Conservation (phyloP, 352 stramenopile species). For the Thalassiosira sp. region DNA sequence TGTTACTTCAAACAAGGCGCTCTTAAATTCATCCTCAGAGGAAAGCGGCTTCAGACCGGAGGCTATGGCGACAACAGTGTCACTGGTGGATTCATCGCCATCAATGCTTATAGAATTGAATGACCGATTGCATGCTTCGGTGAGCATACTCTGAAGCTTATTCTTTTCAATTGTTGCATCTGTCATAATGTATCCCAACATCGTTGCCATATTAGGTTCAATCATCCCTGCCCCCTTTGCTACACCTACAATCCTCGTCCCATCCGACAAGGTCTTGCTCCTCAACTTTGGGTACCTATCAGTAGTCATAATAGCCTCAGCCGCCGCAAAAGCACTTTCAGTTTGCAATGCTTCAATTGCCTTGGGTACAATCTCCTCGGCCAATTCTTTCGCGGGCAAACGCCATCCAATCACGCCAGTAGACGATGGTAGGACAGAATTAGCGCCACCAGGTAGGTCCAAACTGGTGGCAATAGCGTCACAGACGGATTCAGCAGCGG, state of each 20-base stretch:
- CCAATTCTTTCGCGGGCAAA: slow-evolving; percentile 87
- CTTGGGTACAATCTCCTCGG: slow-evolving; percentile 87
- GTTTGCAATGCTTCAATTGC: slow-evolving; percentile 89
- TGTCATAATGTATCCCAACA: slow-evolving; percentile 90
- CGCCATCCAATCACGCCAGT: slow-evolving; percentile 98
- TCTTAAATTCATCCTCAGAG: slow-evolving; percentile 90
- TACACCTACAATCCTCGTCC: slow-evolving; percentile 92
- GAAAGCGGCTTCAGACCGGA: slow-evolving; percentile 88
- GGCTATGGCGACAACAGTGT: slow-evolving; percentile 95
- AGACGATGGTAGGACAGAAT: slow-evolving; percentile 91
- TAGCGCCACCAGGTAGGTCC: slow-evolving; percentile 84
- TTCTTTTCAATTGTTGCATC: slow-evolving; percentile 80
- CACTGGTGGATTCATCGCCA: slow-evolving; percentile 96
- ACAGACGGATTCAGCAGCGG: slow-evolving; percentile 92
- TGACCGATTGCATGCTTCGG: slow-evolving; percentile 86
- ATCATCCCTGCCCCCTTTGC: slow-evolving; percentile 99
- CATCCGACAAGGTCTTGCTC: slow-evolving; percentile 77
- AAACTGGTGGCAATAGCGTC: slow-evolving; percentile 88
- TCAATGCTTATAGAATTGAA: slow-evolving; percentile 91
- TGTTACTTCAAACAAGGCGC: slow-evolving; percentile 90
- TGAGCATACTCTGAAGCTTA: slow-evolving; percentile 86
- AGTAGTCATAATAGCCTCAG: slow-evolving; percentile 97
- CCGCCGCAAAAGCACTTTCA: slow-evolving; percentile 90
- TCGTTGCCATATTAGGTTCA: slow-evolving; percentile 96
- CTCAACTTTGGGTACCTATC: slow-evolving; percentile 86